A percentile compares a stretch with the other conserved stretches of the same genome.
phyloP scores from a whole-genome alignment of 352 stramenopile genomes.

The Phytophthora nicotianae region DNA sequence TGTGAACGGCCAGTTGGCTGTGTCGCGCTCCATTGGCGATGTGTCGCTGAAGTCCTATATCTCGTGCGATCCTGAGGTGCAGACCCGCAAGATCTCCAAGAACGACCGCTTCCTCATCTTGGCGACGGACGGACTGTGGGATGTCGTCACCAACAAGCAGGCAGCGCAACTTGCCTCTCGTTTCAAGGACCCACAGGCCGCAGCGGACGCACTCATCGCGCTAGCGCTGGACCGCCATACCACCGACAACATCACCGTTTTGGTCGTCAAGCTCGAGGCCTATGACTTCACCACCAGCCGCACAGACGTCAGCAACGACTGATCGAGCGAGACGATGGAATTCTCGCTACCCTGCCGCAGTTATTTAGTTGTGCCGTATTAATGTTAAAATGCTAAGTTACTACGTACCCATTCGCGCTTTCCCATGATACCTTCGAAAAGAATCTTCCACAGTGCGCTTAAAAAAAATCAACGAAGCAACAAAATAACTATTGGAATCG shows the following conservation, averaged over 20 bases:
- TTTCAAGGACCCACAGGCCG: conserved; percentile 58
- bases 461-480: no score
- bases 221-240: conserved; percentile 61
- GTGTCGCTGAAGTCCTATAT: conserved; percentile 78
- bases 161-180: conserved; percentile 62
- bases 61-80: conserved; percentile 80
- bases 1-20: conserved; percentile 80
- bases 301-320: conserved; percentile 34
- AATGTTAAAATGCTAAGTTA: conserved; percentile 33
- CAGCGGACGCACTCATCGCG: conserved; percentile 62
- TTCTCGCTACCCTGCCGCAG: conserved; percentile 19
- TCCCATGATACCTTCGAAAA: no score
- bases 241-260: conserved; percentile 80
- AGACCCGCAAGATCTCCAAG: conserved; percentile 55
- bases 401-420: neutral
- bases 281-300: conserved; percentile 45
- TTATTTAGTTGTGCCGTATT: conserved; percentile 36
- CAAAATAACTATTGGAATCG: no score
- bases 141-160: conserved; percentile 73
- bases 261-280: conserved; percentile 70
- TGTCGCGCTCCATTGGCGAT: conserved; percentile 87
- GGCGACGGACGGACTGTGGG: conserved; percentile 84
- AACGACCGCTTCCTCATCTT: conserved; percentile 82
- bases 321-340: conserved; percentile 13
- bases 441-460: no score